Evolutionary conservation across 2,329 filamentous ascomycete genomes (phyloP).

Genomic region (Ceratocystiopsis brevicomis): DNA sequence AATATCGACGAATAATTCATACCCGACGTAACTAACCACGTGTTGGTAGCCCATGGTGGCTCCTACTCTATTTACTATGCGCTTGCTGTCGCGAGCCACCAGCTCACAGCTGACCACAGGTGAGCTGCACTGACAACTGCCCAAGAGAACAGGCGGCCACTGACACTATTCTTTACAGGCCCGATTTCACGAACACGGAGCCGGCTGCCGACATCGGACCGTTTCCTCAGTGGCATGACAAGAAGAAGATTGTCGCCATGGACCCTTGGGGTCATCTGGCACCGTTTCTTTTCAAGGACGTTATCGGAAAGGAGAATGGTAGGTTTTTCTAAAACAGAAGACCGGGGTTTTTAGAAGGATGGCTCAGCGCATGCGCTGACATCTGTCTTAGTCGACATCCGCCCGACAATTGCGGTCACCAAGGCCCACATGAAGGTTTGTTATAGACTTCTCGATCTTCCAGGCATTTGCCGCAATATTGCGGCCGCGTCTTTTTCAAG

Average conservation of each 20-base stretch:
- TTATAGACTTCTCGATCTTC: neutral
- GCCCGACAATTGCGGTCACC: constrained; percentile 81
- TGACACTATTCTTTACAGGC: constrained; percentile 16
- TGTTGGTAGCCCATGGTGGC: constrained; percentile 36
- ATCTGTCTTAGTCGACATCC: constrained; percentile 45
- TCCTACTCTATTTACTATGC: constrained; percentile 95
- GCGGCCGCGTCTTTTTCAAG: neutral
- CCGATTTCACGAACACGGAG: constrained; percentile 59
- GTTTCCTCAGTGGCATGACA: constrained; percentile 75
- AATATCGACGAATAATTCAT: constrained; percentile 7
- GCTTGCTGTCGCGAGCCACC: constrained; percentile 76
- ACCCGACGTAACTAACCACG: too few species aligned
- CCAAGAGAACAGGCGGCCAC: too few species aligned
- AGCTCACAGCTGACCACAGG: constrained; percentile 63
- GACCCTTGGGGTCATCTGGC: constrained; percentile 81
- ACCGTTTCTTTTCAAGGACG: constrained; percentile 65
- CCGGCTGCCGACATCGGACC: constrained; percentile 79
- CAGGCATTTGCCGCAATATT: too few species aligned
- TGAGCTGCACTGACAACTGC: neutral
- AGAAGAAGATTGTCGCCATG: constrained; percentile 93
- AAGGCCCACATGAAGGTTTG: constrained; percentile 72
- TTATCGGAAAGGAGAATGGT: constrained; percentile 57
- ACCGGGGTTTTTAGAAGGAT: neutral
- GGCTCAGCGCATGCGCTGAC: neutral
- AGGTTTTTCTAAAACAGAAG: constrained; percentile 7